Conservation (phyloP, 2,329 filamentous ascomycete species). For the Talaromyces sp. region DNA sequence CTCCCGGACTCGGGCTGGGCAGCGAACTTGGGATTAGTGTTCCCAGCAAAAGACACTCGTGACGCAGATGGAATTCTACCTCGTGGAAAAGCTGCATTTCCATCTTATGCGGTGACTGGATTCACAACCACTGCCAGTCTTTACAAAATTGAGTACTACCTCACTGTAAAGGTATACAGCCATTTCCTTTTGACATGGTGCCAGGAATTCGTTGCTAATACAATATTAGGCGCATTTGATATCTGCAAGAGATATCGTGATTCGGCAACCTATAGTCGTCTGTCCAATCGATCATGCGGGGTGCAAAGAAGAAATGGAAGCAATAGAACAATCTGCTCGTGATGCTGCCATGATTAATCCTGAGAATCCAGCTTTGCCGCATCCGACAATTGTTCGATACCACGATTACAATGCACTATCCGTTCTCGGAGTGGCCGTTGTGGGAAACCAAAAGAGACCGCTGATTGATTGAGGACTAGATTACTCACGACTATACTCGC, state of each 20-base stretch:
- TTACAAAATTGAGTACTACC: conserved; percentile 97
- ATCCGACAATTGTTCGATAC: conserved; percentile 72
- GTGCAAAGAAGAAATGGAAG: conserved; percentile 98
- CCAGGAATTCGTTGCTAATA: conserved; percentile 9
- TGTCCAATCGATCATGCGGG: conserved; percentile 91
- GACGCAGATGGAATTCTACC: conserved; percentile 85
- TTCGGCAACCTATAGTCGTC: conserved; percentile 90
- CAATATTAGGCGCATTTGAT: conserved; percentile 71
- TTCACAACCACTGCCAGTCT: conserved; percentile 92
- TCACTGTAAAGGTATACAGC: conserved; percentile 73
- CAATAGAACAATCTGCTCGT: conserved; percentile 91
- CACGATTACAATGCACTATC: conserved; percentile 63
- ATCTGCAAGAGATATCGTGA: conserved; percentile 77
- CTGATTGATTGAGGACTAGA: conserved; percentile 55
- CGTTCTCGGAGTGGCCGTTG: conserved; percentile 57
- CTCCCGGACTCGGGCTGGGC: conserved; percentile 88
- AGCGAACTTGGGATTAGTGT: conserved; percentile 85
- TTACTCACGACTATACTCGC: neutral
- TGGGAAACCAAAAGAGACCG: conserved; percentile 58
- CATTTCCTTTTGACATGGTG: neutral
- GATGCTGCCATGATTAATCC: conserved; percentile 84
- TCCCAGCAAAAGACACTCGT: conserved; percentile 81
- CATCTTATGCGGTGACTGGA: conserved; percentile 78
- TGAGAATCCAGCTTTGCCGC: conserved; percentile 88
- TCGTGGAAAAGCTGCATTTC: conserved; percentile 78